These are phyloP conservation scores for Curvularia eragrostidis DNA, from an alignment of 2,329 filamentous ascomycete species.

Conservation along the genomic window DNA sequence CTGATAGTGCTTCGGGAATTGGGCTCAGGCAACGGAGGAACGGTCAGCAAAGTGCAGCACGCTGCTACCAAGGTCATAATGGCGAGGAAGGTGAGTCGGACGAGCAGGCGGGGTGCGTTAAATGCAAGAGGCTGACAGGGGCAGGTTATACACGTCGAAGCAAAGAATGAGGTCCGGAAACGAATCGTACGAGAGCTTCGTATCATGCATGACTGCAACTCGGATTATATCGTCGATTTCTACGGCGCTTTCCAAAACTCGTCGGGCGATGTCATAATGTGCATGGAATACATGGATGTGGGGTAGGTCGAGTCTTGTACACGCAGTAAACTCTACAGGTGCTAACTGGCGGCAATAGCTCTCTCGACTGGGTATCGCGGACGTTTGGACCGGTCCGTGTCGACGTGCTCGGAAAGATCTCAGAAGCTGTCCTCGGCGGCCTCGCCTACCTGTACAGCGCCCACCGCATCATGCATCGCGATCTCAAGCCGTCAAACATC, in stretches of 20 bases:
- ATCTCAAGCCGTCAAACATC: conserved; percentile 98
- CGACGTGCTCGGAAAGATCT: conserved; percentile 96
- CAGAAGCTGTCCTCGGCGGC: conserved; percentile 91
- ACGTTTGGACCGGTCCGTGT: conserved; percentile 95
- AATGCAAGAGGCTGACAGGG: conserved; percentile 19
- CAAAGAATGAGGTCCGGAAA: conserved; percentile 95
- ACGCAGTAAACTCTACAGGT: neutral
- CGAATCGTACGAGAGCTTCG: conserved; percentile 96
- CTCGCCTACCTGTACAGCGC: conserved; percentile 94
- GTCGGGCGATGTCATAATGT: conserved; percentile 97
- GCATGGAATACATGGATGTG: conserved; percentile 99
- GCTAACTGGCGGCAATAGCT: conserved; percentile 60
- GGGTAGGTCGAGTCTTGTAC: conserved; percentile 69
- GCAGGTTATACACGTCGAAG: conserved; percentile 96
- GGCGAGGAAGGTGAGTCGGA: conserved; percentile 83
- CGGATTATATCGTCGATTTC: conserved; percentile 95
- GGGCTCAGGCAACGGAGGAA: conserved; percentile 94
- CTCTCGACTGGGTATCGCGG: conserved; percentile 90
- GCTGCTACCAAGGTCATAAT: conserved; percentile 93
- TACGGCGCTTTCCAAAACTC: conserved; percentile 97
- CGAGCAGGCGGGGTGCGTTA: neutral
- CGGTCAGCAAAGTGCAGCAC: conserved; percentile 97
- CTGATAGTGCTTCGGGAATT: conserved; percentile 92
- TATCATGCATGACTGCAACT: conserved; percentile 98
- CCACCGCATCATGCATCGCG: conserved; percentile 98